These are phyloP conservation scores for Citrus sinensis DNA, from an alignment of 345 rosid species.

Conservation along the genomic window DVS_A1.0 CM039167.1:1509501-1510000, in stretches of 20 bases:
- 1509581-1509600: slow-evolving; percentile 92
- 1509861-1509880: slow-evolving; percentile 86
- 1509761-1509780: slow-evolving; percentile 53
- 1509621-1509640: slow-evolving; percentile 97
- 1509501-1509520: background rate
- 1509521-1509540: slow-evolving; percentile 59
- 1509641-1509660: slow-evolving; percentile 53
- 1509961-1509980: background rate
- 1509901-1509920: slow-evolving; percentile 97
- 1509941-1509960: background rate
- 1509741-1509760: background rate
- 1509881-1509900: slow-evolving; percentile 61
- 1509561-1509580: slow-evolving; percentile 78
- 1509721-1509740: background rate
- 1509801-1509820: slow-evolving; percentile 67
- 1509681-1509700: background rate
- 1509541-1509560: slow-evolving; percentile 61
- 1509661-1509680: background rate
- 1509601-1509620: slow-evolving; percentile 89
- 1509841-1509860: slow-evolving; percentile 58
- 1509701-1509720: background rate
- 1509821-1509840: slow-evolving; percentile 86
- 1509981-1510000: background rate
- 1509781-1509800: slow-evolving; percentile 81
- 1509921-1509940: background rate